Evolutionary conservation across 2,329 filamentous ascomycete species (phyloP).

Genomic region (Neophaeococcomyces aloes): DNA sequence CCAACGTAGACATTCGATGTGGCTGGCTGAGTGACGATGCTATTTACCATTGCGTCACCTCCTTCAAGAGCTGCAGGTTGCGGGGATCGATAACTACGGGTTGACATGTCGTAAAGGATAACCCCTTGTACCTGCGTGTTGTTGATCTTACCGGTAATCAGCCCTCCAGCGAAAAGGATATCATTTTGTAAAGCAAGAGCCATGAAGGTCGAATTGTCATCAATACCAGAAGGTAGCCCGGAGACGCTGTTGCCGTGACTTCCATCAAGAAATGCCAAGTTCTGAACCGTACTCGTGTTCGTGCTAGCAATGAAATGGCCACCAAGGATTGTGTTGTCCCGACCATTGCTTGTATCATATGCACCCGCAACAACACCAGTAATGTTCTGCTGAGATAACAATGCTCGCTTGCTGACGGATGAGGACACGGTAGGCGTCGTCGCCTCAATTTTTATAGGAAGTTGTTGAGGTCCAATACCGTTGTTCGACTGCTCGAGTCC

Average conservation of each 20-base stretch:
- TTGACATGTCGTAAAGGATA: constrained; percentile 65
- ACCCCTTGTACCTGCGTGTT: constrained; percentile 59
- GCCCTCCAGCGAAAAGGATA: constrained; percentile 72
- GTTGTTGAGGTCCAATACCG: constrained; percentile 28
- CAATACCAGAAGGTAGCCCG: constrained; percentile 58
- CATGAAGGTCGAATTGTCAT: constrained; percentile 62
- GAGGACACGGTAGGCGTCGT: constrained; percentile 17
- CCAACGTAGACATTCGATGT: constrained; percentile 72
- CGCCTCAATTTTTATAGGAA: constrained; percentile 41
- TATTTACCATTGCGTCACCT: constrained; percentile 58
- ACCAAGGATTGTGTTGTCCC: constrained; percentile 77
- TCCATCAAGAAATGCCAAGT: constrained; percentile 72
- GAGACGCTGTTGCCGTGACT: constrained; percentile 53
- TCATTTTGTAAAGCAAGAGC: constrained; percentile 58
- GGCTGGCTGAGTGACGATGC: constrained; percentile 61
- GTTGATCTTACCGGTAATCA: constrained; percentile 59
- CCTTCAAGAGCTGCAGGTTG: constrained; percentile 71
- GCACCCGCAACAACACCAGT: constrained; percentile 57
- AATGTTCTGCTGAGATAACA: constrained; percentile 26
- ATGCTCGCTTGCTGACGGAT: constrained; percentile 21
- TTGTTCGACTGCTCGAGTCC: constrained; percentile 39
- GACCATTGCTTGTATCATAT: constrained; percentile 59
- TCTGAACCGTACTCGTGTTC: constrained; percentile 63
- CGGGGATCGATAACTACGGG: constrained; percentile 48
- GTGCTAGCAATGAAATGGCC: constrained; percentile 70